Conservation (phyloP, 2,329 filamentous ascomycete species). For the Calonectria pseudoreteaudii region DNA sequence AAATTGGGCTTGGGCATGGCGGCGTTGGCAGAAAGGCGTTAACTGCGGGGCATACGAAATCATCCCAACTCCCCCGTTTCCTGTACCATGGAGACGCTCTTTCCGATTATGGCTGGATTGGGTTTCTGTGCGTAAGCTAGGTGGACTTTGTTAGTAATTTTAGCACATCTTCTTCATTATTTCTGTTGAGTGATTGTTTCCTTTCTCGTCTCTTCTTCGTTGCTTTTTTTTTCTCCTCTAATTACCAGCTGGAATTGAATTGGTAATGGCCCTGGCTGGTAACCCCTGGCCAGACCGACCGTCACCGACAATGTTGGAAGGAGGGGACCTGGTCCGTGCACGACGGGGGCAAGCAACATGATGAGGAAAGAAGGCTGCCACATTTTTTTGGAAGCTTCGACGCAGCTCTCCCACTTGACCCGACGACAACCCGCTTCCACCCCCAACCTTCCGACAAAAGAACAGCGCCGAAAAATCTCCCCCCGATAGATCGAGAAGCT, state of each 20-base stretch:
- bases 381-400: slow-evolving; percentile 63
- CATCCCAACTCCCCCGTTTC: background rate
- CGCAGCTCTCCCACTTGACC: slow-evolving; percentile 49
- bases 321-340: slow-evolving; percentile 43
- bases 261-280: background rate
- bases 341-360: slow-evolving; percentile 41
- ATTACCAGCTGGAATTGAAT: background rate
- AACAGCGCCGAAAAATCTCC: slow-evolving; percentile 25
- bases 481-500: slow-evolving; percentile 23
- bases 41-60: background rate
- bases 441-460: slow-evolving; percentile 23
- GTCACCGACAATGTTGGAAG: slow-evolving; percentile 11
- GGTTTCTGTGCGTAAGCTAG: background rate
- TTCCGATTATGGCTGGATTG: background rate
- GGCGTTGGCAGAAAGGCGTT: background rate
- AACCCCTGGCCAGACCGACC: slow-evolving; percentile 19
- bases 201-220: background rate
- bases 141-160: background rate
- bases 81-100: background rate
- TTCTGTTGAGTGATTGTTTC: background rate
- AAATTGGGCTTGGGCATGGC: background rate
- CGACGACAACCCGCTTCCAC: slow-evolving; percentile 40
- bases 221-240: background rate
- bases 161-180: background rate
- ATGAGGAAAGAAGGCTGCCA: slow-evolving; percentile 55